Evolutionary conservation across 2,329 filamentous ascomycete genomes (phyloP), one percentile per base, ranked within the genome.

Genomic region (Nigrospora osmanthi): DNA sequence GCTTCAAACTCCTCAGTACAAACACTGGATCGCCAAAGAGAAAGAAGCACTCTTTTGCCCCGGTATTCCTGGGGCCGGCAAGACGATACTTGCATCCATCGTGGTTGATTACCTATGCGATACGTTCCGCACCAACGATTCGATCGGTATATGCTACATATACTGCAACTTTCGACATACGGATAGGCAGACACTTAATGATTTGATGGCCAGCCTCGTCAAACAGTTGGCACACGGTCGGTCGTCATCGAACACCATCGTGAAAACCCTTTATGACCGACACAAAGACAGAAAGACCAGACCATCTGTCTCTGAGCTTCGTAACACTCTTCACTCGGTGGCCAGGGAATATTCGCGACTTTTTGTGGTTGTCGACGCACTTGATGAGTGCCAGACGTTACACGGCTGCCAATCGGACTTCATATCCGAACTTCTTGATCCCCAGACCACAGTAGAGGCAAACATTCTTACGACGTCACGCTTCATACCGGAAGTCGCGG

Each of bases 11-110:
- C 19, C 15, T 0, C 57, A 65, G 31, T 71, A 59, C 47, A 19
- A 40, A 12, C 36, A 19, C 2, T 71, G 67, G 68, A 16, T 60
- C 23, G 23, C 6, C 1, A 35, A 13, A 1, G 6, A 9, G n/a
- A 15, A 28, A 10, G 11, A 61, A 17, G 71, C 58, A 0, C 47
- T 77, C 0, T 73, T 71, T 46, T 76, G 70, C 48, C 63, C 62
- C 4, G 70, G 71, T 0, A 70, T 71, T 14, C 71, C 71, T 1
- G 71, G 72, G 10, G 67, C 70, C 0, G 70, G 72, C 0, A 77
- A 76, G 52, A 75, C 71, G 0, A 69, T 73, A 9, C 46, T 72
- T 1, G 55, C 67, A 0, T 62, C 70, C 0, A 62, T 67, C 13
- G 60, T 70, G 0, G 49, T 76, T 1, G 57, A 75, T 3, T 19